Evolutionary conservation across 352 stramenopile genomes (phyloP).

Genomic region (Phytophthora sansomeana): DNA sequence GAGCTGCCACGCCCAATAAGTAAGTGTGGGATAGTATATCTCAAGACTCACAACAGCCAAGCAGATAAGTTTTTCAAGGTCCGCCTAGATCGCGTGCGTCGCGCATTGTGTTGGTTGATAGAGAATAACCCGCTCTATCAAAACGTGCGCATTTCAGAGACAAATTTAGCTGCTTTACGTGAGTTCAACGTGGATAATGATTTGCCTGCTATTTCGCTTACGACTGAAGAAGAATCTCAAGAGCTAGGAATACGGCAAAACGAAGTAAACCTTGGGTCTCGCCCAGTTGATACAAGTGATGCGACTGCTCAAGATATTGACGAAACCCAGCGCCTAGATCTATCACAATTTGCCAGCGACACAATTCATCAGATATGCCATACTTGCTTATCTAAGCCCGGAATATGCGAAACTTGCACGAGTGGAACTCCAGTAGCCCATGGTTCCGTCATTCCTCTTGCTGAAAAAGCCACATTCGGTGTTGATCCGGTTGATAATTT

Average conservation of each 20-base stretch:
- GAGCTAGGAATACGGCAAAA: background rate
- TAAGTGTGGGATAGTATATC: too few relatives aligned
- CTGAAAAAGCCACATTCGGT: too few relatives aligned
- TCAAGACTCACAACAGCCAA: too few relatives aligned
- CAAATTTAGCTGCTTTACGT: too few relatives aligned
- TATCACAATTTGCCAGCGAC: too few relatives aligned
- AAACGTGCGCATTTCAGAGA: background rate
- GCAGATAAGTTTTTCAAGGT: too few relatives aligned
- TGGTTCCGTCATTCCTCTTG: background rate
- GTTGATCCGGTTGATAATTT: too few relatives aligned
- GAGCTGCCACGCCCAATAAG: constrained; percentile 1
- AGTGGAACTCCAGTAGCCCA: background rate
- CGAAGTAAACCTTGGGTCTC: background rate
- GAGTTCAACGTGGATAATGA: background rate
- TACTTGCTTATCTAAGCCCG: background rate
- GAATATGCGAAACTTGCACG: background rate
- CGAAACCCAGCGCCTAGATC: too few relatives aligned
- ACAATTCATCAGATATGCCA: too few relatives aligned
- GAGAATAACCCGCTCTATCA: constrained; percentile 2
- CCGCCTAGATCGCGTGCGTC: background rate
- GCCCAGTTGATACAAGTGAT: background rate
- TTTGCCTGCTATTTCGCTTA: background rate
- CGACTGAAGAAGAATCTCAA: constrained; percentile 1
- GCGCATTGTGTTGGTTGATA: constrained; percentile 3
- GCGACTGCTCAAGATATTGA: too few relatives aligned